Conservation (phyloP, 108 stramenopile species). For the Pseudonitzschia delicatissima region DNA sequence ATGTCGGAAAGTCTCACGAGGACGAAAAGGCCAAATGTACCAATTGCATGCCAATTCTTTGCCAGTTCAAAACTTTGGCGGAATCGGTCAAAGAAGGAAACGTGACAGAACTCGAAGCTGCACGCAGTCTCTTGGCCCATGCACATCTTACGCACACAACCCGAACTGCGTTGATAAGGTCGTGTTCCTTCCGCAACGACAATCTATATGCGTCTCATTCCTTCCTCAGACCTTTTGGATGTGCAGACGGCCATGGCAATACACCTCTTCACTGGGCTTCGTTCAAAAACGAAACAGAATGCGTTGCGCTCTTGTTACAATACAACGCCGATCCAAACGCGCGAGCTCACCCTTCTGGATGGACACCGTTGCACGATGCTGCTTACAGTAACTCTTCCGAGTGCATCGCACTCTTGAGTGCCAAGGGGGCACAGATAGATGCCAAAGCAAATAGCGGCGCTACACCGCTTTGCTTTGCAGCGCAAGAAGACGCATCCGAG, state of each 20-base stretch:
- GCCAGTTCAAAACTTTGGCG: constrained; percentile 16
- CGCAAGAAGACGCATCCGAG: constrained; percentile 74
- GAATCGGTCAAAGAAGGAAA: constrained; percentile 34
- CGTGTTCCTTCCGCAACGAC: constrained; percentile 37
- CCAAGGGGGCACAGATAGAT: constrained; percentile 76
- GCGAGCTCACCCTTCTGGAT: constrained; percentile 80
- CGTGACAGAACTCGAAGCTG: constrained; percentile 53
- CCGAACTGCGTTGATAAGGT: constrained; percentile 43
- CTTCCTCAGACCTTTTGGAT: constrained; percentile 32
- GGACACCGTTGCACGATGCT: constrained; percentile 87
- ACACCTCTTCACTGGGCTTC: constrained; percentile 87
- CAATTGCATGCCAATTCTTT: constrained; percentile 29
- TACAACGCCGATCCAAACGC: constrained; percentile 73
- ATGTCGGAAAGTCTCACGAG: neutral
- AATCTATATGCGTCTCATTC: constrained; percentile 5
- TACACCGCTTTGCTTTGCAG: constrained; percentile 86
- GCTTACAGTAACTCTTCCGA: constrained; percentile 76
- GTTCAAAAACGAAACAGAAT: constrained; percentile 76
- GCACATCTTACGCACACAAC: constrained; percentile 37
- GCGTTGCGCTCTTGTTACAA: constrained; percentile 60
- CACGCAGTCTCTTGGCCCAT: constrained; percentile 39
- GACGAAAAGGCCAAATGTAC: neutral
- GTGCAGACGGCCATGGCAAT: constrained; percentile 83
- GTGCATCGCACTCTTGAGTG: constrained; percentile 62
- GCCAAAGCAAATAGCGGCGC: constrained; percentile 75